Percentiles rank a stretch among this genome's conserved stretches.
Conservation (phyloP, 192 early-diverging fungal species). For the Rhizophagus sp. region DNA sequence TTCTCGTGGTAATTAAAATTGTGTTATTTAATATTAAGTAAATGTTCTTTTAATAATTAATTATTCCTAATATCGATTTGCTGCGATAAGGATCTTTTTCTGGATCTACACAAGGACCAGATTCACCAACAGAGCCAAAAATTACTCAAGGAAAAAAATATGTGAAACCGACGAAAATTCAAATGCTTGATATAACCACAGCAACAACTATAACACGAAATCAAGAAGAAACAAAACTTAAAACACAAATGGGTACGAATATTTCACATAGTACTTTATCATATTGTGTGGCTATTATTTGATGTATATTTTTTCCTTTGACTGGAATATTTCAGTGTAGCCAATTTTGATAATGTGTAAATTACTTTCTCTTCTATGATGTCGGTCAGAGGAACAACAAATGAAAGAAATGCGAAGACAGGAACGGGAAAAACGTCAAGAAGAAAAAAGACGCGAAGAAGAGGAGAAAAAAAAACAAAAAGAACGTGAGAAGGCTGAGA, state of each 20-base stretch:
- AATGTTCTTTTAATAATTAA: background rate
- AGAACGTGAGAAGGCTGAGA: conserved; percentile 28
- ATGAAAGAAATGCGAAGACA: conserved; percentile 17
- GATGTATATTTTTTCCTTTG: conserved; percentile 14
- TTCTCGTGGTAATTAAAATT: background rate
- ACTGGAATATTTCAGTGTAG: conserved; percentile 18
- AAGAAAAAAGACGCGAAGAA: conserved; percentile 27
- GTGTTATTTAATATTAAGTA: no score
- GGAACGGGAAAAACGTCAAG: conserved; percentile 26
- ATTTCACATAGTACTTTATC: background rate
- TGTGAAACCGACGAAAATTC: conserved; percentile 27
- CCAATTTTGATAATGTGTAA: conserved; percentile 18
- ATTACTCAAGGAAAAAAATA: conserved; percentile 30
- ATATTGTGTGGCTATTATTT: conserved; percentile 13
- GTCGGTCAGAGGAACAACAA: conserved; percentile 24
- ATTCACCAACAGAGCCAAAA: conserved; percentile 12
- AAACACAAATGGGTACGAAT: conserved; percentile 28
- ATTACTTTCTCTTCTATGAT: conserved; percentile 21
- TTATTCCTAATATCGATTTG: no score
- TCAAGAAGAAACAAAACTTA: conserved; percentile 21
- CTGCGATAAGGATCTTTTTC: background rate
- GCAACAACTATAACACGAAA: conserved; percentile 21
- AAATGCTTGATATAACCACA: conserved; percentile 28
- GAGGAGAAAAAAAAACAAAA: conserved; percentile 18
- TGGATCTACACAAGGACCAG: background rate